Base-by-base conservation (phyloP, 2,329 filamentous ascomycete genomes). In the Neospermospora avenae region DNA sequence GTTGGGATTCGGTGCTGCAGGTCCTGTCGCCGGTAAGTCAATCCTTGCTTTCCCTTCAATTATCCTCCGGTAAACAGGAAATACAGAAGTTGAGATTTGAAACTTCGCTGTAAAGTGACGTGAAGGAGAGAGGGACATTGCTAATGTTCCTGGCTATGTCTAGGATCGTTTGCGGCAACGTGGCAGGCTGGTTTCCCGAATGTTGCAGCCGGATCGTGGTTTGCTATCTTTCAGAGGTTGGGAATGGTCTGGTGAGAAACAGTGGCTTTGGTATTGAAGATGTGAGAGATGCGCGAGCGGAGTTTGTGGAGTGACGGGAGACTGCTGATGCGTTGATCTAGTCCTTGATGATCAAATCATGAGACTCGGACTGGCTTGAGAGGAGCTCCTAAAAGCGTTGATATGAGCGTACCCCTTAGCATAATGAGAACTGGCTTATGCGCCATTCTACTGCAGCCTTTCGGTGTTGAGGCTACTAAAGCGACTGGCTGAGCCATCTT, bases 101-200 rank as follows among this genome's bases (percentile, higher is more conserved):
- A n/a, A n/a, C n/a, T n/a, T n/a, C n/a, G n/a, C n/a, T n/a, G n/a
- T n/a, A n/a, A n/a, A n/a, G n/a, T n/a, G n/a, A n/a, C n/a, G n/a
- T n/a, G 45, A 13, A 18, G 31, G 45, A 34, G 45, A 14, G 45
- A 20, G 16, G 18, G 2, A 6, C 14, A 14, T 2, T 4, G n/a
- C 3, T 42, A 37, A 18, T 45, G 16, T 45, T 49, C 28, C n/a
- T 49, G 22, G 11, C 1, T 49, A n/a, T 51, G 11, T 25, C 7
- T 37, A 63, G 60, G 54, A 4, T 59, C 60, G 20, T 63, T 57
- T 35, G 57, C 60, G 24, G 60, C 57, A 53, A 45, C 42, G 46
- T 63, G 60, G 60, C 57, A 63, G 34, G 48, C 57, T 11, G 55
- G 46, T 11, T 57, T 57, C 25, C 39, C 39, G 14, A 46, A 63